Evolutionary conservation across 1,284 basidiomycete species (phyloP), one percentile per base, ranked within the genome.

Genomic region (Xerocomus minutiporus): DNA sequence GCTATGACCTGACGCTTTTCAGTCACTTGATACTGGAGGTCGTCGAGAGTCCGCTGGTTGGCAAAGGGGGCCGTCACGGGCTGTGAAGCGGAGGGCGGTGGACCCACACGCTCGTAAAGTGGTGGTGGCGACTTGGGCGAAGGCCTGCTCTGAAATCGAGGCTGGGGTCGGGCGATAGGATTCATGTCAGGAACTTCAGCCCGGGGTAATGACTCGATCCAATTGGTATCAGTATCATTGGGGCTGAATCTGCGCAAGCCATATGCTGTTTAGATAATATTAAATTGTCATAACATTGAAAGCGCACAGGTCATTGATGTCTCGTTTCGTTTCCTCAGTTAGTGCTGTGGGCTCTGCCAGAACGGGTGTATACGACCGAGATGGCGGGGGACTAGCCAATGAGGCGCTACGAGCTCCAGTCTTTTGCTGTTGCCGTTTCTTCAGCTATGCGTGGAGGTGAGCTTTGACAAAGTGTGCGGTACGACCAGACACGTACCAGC

Each of bases 351-450:
- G 56, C 36, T 76, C 74, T 39, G 67, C 66, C 41, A 62, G 71
- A 46, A 48, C 58, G 26, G 83, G 82, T 20, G 84, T 79, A 54
- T 75, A 75, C 1, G 81, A 71, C 58, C 83, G 73, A 23, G 81
- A 77, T 8, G 73, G 68, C 9, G 76, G 71, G 1, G 79, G 79
- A 55, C 72, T 81, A 45, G 73, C 68, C 46, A 65, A 61, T 46
- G 62, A 55, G 31, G 35, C 29, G 43, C 50, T 56, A 40, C 74
- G 64, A 39, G 70, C 59, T 17, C 46, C 8, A 64, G 84, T 85
- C 73, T 87, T 83, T 60, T 84, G 80, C 60, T 87, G 84, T 55
- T 83, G 81, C 66, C 78, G 86, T 72, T 78, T 88, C 73, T 86
- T 84, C 64, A 88, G 75, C 86, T 89, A 66, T 54, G 64, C 25